Conservation (phyloP, 345 rosid species). For the Lepidium didymum region DNA sequence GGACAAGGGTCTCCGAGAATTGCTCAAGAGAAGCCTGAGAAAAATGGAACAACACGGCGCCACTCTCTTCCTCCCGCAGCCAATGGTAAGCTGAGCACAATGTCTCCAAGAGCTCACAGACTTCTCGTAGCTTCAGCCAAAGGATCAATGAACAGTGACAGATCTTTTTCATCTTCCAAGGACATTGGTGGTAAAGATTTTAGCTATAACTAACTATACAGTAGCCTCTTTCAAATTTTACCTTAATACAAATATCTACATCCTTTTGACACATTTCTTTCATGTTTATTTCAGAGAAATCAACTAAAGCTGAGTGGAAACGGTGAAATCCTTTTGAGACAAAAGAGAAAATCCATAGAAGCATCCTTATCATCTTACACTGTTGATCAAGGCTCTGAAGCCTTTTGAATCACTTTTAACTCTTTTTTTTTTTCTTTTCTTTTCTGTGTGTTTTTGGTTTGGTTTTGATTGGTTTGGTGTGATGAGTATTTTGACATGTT, state of each 20-base stretch:
- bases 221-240: background rate
- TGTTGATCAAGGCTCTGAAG: conserved; percentile 16
- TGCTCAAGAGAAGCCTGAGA: conserved; percentile 43
- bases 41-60: conserved; percentile 46
- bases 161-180: conserved; percentile 55
- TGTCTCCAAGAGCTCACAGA: conserved; percentile 57
- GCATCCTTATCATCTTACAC: conserved; percentile 14
- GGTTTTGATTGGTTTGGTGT: conserved; percentile 7
- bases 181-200: conserved; percentile 46
- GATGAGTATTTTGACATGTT: conserved; percentile 16
- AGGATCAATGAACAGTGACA: conserved; percentile 49
- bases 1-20: conserved; percentile 63
- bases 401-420: conserved; percentile 19
- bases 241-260: background rate
- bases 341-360: conserved; percentile 13
- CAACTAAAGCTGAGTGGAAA: conserved; percentile 63
- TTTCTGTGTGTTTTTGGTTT: conserved; percentile 22
- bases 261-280: background rate
- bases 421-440: conserved; percentile 1
- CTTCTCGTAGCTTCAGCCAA: conserved; percentile 49
- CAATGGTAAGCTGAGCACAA: conserved; percentile 43
- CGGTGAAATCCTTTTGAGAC: conserved; percentile 36
- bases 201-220: background rate
- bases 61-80: conserved; percentile 70
- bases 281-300: conserved; percentile 45